Evolutionary conservation across 2,329 filamentous ascomycete species (phyloP), one percentile per base, ranked within the genome.

Genomic region (Lomentospora prolificans): DNA sequence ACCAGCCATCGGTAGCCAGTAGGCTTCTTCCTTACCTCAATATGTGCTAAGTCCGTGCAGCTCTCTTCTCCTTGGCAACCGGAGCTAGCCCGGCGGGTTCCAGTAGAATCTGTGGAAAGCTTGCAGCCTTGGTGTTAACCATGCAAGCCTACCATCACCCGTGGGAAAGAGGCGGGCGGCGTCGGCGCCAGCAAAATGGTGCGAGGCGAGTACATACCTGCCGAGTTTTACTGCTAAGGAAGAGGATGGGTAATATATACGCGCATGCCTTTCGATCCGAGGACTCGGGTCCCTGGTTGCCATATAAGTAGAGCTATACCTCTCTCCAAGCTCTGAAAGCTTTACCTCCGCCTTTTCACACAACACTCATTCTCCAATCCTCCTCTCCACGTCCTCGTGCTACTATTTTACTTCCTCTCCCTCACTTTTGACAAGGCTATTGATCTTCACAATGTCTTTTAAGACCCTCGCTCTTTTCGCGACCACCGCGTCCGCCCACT

Each of bases 401-500:
- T 3, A n/a, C 3, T 27, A 12, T 6, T 53, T 17, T n/a, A n/a
- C 25, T 31, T 14, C 14, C 14, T 12, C 22, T 25, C 24, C 14
- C 3, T 12, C 14, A 17, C 33, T 6, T 19, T 36, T 48, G 19
- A 55, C 36, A 31, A 36, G 4, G 24, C 1, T n/a, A 41, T 7
- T 7, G 22, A 33, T n/a, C 56, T 57, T 57, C 46, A 65, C 57
- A 55, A 69, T 73, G 66, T 59, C 63, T 50, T 58, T 61, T 61
- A 66, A 66, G 58, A 61, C 65, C 31, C 55, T 71, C 31, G 53
- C 70, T 61, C 58, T 75, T 60, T 66, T 69, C 28, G 65, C 67
- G 31, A 64, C 65, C 19, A 67, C 72, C 28, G 72, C 67, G 33
- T 64, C 70, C 22, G 77, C 76, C 41, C 78, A 80, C 65, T 80